A percentile compares a stretch with the other conserved stretches of the same genome.
phyloP scores from a whole-genome alignment of 257 asterid species.

The Nicotiana tomentosiformis region DNA sequence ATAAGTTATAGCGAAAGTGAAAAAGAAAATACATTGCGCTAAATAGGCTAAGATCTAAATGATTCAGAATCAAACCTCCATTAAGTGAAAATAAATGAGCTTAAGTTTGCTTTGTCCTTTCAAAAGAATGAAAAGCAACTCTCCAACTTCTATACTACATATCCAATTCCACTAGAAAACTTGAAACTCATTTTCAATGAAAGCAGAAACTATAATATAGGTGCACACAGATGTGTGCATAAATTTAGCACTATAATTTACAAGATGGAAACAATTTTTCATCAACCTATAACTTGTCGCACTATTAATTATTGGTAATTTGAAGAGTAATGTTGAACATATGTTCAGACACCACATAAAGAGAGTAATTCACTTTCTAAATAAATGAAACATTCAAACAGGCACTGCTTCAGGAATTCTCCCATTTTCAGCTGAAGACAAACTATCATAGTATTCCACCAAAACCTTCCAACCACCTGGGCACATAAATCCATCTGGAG shows the following conservation, averaged over 20 bases:
- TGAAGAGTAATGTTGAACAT: not conserved
- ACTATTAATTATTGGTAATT: not conserved
- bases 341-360: not conserved
- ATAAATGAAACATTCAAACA: conserved; percentile 34
- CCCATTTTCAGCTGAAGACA: conserved; percentile 51
- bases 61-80: not conserved
- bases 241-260: not conserved
- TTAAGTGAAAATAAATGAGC: not conserved
- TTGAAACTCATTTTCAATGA: not conserved
- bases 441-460: conserved; percentile 79
- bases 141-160: not conserved
- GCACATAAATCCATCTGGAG: conserved; percentile 97
- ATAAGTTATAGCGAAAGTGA: not conserved
- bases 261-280: not conserved
- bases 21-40: not conserved
- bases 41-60: not conserved
- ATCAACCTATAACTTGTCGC: not conserved
- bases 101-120: not conserved
- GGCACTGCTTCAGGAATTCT: conserved; percentile 48
- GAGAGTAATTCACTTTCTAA: not conserved
- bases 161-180: not conserved
- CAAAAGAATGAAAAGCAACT: not conserved
- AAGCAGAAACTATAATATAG: not conserved
- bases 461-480: conserved; percentile 94
- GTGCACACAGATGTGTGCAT: not conserved